Conservation (phyloP, 169 alveolate species). For the Eimeria brunetti region DNA sequence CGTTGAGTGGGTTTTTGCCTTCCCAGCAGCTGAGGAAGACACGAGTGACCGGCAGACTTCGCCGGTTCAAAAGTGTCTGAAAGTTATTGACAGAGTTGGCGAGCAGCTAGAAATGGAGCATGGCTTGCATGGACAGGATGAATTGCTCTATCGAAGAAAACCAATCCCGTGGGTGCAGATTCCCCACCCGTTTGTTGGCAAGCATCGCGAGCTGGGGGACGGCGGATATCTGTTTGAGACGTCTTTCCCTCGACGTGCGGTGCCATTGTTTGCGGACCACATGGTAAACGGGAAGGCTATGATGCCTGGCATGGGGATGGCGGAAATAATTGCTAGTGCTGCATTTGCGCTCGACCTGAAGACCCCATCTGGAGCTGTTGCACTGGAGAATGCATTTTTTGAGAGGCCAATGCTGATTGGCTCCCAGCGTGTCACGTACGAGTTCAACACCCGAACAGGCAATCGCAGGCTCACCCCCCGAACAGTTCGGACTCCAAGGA, state of each 20-base stretch:
- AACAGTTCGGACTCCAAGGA: constrained; percentile 78
- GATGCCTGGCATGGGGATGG: constrained; percentile 87
- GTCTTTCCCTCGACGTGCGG: constrained; percentile 83
- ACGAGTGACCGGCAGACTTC: constrained; percentile 34
- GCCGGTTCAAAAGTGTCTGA: constrained; percentile 8
- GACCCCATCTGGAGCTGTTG: constrained; percentile 71
- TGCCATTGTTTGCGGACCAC: constrained; percentile 85
- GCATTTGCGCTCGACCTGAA: constrained; percentile 76
- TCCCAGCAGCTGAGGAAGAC: constrained; percentile 65
- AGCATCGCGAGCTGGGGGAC: constrained; percentile 49
- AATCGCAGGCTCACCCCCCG: constrained; percentile 70
- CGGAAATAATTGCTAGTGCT: constrained; percentile 87
- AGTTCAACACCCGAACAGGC: constrained; percentile 68
- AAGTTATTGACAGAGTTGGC: constrained; percentile 36
- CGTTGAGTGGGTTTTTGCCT: constrained; percentile 79
- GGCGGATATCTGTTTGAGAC: constrained; percentile 78
- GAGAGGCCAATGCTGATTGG: constrained; percentile 83
- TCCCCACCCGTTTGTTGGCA: constrained; percentile 85
- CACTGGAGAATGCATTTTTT: constrained; percentile 77
- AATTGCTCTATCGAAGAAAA: constrained; percentile 76
- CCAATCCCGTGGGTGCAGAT: constrained; percentile 87
- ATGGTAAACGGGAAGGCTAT: constrained; percentile 84
- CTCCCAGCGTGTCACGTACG: constrained; percentile 79
- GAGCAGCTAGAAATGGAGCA: constrained; percentile 75
- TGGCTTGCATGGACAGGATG: constrained; percentile 70